Evolutionary conservation across 2,329 filamentous ascomycete genomes (phyloP).

Genomic region (Colletotrichum sp.): DNA sequence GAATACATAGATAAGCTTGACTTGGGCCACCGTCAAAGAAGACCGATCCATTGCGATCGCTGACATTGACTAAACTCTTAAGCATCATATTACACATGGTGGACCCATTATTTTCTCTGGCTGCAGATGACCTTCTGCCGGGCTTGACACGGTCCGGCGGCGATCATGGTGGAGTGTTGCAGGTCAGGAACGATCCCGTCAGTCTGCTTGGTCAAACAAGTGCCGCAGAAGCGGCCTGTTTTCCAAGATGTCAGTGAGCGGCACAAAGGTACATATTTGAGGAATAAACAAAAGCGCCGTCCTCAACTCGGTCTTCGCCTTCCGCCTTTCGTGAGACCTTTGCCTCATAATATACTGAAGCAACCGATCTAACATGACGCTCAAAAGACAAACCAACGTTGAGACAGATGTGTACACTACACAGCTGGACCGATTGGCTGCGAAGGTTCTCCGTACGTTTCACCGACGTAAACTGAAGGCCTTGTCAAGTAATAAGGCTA

Average conservation of each 20-base stretch:
- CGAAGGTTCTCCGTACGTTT: not conserved
- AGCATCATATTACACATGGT: not conserved
- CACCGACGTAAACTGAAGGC: fast-evolving
- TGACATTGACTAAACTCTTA: not conserved
- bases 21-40: not conserved
- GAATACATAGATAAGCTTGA: fast-evolving
- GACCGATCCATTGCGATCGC: not conserved
- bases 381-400: fast-evolving
- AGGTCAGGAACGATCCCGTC: not conserved
- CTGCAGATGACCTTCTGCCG: not conserved
- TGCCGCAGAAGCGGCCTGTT: not conserved
- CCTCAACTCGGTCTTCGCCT: not conserved
- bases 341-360: not conserved
- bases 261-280: fast-evolving
- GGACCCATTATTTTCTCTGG: not conserved
- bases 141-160: not conserved
- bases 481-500: fast-evolving
- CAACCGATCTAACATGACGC: not conserved
- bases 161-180: not conserved
- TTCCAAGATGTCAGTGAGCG: not conserved
- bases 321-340: fast-evolving
- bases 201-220: not conserved
- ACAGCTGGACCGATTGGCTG: not conserved
- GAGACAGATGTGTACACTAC: not conserved
- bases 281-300: not conserved